Base-by-base conservation (phyloP, 495 filamentous ascomycete species). In the Penicillium paxilli region DNA sequence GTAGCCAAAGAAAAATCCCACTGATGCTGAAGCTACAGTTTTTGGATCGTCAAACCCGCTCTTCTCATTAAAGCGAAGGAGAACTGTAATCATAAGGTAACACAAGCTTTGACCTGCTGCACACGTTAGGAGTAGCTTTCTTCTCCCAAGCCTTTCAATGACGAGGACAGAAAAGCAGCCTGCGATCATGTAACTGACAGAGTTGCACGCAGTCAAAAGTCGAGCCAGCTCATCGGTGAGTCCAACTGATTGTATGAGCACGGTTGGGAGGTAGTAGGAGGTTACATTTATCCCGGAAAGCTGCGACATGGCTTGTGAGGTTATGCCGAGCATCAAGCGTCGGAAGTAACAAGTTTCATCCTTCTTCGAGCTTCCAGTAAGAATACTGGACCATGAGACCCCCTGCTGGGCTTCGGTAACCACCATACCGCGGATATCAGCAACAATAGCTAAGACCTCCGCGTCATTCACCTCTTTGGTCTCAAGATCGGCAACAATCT, bases 381-480 rank as follows among this genome's bases (percentile, higher is more conserved):
- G 26, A 28, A 28, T 28, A 28, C 26, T 8, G 26, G 7, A 11
- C 26, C 7, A 28, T 28, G 26, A 28, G 11, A 8, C 26, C 26
- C 26, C 26, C 11, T 28, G 26, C 26, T 28, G 26, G 26, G 7
- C 26, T 28, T n/a, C n/a, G n/a, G n/a, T n/a, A n/a, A n/a, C 26
- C 7, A 28, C 7, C 26, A 8, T 6, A 28, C 7, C 7, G 26
- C 11, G 26, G 1, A 28, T 28, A 28, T 28, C 7, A 28, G 26
- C 11, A n/a, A n/a, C n/a, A n/a, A 81, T 81, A n/a, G 69, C 64
- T 6, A 84, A 67, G 66, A 86, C 80, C 58, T 86, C 83, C 8
- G 82, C 79, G n/a, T n/a, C n/a, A 28, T 28, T 28, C 26, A 28
- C 26, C 26, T 28, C 26, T 28, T 17, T 37, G 5, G 12, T 14